Percentiles rank a stretch among this genome's conserved stretches.
Evolutionary conservation across 805 yeast species (phyloP).

Genomic region (Ogataea pilisensis): DNA sequence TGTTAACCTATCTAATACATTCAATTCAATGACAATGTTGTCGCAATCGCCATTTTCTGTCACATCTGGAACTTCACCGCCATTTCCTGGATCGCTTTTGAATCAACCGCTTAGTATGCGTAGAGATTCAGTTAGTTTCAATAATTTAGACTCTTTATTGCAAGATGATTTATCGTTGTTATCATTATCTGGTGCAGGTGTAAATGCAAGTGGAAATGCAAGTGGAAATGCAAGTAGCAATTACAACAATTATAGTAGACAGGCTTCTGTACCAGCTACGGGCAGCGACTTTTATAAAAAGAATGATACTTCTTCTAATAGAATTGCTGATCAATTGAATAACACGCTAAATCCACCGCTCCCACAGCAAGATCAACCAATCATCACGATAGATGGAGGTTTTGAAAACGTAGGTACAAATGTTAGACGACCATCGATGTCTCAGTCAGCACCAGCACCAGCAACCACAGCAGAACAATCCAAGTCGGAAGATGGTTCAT

Average conservation of each 20-base stretch:
- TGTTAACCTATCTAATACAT: conserved; percentile 28
- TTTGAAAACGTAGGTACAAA: not conserved
- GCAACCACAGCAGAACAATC: not conserved
- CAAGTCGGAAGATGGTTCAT: not conserved
- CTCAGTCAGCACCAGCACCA: not conserved
- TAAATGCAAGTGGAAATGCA: too few species aligned
- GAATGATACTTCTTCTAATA: conserved; percentile 7
- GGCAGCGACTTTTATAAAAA: conserved; percentile 10
- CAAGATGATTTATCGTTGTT: conserved; percentile 9
- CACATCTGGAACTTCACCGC: conserved; percentile 16
- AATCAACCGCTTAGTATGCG: not conserved
- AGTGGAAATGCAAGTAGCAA: too few species aligned
- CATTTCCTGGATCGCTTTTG: conserved; percentile 13
- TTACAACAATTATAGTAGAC: too few species aligned
- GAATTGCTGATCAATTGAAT: conserved; percentile 14
- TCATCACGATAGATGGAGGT: not conserved
- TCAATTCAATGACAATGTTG: conserved; percentile 24
- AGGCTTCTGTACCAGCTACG: not conserved
- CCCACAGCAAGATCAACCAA: not conserved
- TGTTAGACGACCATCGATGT: too few species aligned
- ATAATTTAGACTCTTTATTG: conserved; percentile 20
- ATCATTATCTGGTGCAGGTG: not conserved
- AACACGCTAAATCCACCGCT: conserved; percentile 12
- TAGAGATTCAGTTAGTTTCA: conserved; percentile 17
- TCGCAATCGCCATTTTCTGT: conserved; percentile 39